A percentile compares a stretch with the other conserved stretches of the same genome.
These are phyloP conservation scores for Medicago lupulina DNA, from an alignment of 306 rosid genomes.

Conservation along the genomic window DNA sequence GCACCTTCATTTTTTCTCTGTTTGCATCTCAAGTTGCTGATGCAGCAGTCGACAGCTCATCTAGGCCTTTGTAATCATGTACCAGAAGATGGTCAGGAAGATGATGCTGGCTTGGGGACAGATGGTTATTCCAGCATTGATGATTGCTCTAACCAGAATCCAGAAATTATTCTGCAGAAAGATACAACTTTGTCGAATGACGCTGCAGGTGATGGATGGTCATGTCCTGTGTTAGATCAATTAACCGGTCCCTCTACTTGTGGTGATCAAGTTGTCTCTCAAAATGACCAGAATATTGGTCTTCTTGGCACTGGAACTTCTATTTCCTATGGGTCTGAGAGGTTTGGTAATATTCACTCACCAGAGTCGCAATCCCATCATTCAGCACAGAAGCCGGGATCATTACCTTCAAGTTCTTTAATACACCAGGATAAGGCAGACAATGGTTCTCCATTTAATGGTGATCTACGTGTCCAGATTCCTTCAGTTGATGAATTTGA, in stretches of 20 bases:
- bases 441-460: slow-evolving; percentile 54
- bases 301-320: slow-evolving; percentile 49
- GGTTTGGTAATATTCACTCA: slow-evolving; percentile 42
- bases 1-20: slow-evolving; percentile 81
- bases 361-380: slow-evolving; percentile 46
- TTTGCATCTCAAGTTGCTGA: slow-evolving; percentile 83
- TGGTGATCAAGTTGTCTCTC: slow-evolving; percentile 42
- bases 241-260: slow-evolving; percentile 44
- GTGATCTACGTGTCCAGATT: slow-evolving; percentile 65
- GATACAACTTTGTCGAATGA: slow-evolving; percentile 44
- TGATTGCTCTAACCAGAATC: slow-evolving; percentile 49
- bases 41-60: slow-evolving; percentile 65
- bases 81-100: slow-evolving; percentile 51
- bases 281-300: slow-evolving; percentile 40
- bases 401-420: slow-evolving; percentile 45
- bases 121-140: slow-evolving; percentile 47
- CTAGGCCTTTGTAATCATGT: slow-evolving; percentile 53
- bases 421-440: slow-evolving; percentile 53
- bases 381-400: slow-evolving; percentile 46
- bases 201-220: slow-evolving; percentile 51
- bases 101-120: slow-evolving; percentile 46
- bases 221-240: slow-evolving; percentile 48
- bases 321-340: slow-evolving; percentile 47
- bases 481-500: slow-evolving; percentile 61
- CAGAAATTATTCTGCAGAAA: slow-evolving; percentile 42